phyloP scores from a whole-genome alignment of 1,139 yeast species.

The Meyerozyma smithsonii region DNA sequence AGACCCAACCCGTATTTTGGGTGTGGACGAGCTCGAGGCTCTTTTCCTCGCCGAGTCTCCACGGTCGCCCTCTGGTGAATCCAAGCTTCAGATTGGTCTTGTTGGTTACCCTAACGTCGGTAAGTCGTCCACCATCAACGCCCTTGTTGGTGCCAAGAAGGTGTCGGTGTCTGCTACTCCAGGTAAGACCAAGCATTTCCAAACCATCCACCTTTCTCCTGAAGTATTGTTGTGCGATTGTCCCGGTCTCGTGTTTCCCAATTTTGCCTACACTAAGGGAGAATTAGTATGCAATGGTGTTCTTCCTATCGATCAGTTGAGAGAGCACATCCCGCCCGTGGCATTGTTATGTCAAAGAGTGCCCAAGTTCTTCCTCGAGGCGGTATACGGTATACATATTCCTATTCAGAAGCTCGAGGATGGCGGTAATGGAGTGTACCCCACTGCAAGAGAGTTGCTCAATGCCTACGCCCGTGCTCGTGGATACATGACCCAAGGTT shows the following conservation, averaged over 20 bases:
- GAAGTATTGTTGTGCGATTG: conserved; percentile 91
- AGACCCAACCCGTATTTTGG: conserved; percentile 63
- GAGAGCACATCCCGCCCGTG: conserved; percentile 91
- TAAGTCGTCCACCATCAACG: conserved; percentile 93
- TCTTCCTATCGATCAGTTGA: conserved; percentile 91
- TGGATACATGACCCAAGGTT: conserved; percentile 96
- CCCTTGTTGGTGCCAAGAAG: conserved; percentile 90
- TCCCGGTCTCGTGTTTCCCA: conserved; percentile 98
- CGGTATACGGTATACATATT: conserved; percentile 89
- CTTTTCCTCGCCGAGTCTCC: conserved; percentile 82
- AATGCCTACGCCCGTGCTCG: conserved; percentile 95
- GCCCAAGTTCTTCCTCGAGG: conserved; percentile 86
- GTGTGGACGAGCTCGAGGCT: conserved; percentile 79
- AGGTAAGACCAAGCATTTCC: conserved; percentile 98
- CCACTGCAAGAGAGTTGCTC: conserved; percentile 84
- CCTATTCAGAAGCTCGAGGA: conserved; percentile 70
- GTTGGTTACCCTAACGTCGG: conserved; percentile 98
- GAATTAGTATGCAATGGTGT: conserved; percentile 98
- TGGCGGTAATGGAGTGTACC: conserved; percentile 79
- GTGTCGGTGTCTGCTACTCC: conserved; percentile 98
- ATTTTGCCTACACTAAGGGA: conserved; percentile 93
- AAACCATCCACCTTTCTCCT: conserved; percentile 83
- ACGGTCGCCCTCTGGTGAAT: conserved; percentile 51
- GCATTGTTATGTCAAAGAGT: conserved; percentile 82
- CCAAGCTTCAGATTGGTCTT: conserved; percentile 80